Percentiles rank a stretch among this genome's conserved stretches.
phyloP scores from a whole-genome alignment of 1,284 basidiomycete genomes.

The Neolentinus lepideus region DNA sequence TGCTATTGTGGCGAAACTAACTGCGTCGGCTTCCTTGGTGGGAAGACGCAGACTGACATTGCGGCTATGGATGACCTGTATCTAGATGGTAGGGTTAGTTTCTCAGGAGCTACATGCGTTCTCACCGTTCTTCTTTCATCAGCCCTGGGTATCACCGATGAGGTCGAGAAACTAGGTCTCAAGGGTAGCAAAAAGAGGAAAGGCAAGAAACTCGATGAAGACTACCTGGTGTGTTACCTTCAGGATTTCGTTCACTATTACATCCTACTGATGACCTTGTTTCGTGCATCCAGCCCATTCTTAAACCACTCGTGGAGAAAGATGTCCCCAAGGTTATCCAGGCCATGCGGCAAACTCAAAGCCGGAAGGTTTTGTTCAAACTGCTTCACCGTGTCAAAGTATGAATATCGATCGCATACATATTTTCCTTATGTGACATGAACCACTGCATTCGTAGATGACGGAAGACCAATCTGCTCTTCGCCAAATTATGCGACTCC shows the following conservation, averaged over 20 bases:
- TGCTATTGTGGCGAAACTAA: slow-evolving; percentile 97
- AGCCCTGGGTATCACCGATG: slow-evolving; percentile 95
- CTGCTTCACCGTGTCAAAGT: slow-evolving; percentile 85
- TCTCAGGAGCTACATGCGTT: slow-evolving; percentile 4
- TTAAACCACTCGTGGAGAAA: slow-evolving; percentile 70
- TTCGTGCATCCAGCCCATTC: slow-evolving; percentile 40
- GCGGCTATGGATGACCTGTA: slow-evolving; percentile 92
- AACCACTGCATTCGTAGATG: slow-evolving; percentile 41
- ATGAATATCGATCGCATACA: slow-evolving; percentile 9
- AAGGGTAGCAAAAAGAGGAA: slow-evolving; percentile 91
- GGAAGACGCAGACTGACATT: slow-evolving; percentile 97
- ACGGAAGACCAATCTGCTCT: slow-evolving; percentile 79
- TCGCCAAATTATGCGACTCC: slow-evolving; percentile 85
- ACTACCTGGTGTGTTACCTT: slow-evolving; percentile 63
- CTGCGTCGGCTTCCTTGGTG: slow-evolving; percentile 94
- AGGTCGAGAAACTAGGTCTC: slow-evolving; percentile 73
- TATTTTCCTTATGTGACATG: not conserved
- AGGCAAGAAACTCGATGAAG: slow-evolving; percentile 89
- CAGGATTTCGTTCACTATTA: slow-evolving; percentile 1
- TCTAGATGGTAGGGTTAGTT: slow-evolving; percentile 68
- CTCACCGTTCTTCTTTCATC: slow-evolving; percentile 2
- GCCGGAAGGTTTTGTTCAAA: slow-evolving; percentile 77
- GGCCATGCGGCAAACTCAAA: slow-evolving; percentile 86
- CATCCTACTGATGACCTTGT: not conserved
- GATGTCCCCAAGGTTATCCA: slow-evolving; percentile 91